Evolutionary conservation across 257 asterid genomes (phyloP).

Genomic region (Thymus quinquecostatus): DNA sequence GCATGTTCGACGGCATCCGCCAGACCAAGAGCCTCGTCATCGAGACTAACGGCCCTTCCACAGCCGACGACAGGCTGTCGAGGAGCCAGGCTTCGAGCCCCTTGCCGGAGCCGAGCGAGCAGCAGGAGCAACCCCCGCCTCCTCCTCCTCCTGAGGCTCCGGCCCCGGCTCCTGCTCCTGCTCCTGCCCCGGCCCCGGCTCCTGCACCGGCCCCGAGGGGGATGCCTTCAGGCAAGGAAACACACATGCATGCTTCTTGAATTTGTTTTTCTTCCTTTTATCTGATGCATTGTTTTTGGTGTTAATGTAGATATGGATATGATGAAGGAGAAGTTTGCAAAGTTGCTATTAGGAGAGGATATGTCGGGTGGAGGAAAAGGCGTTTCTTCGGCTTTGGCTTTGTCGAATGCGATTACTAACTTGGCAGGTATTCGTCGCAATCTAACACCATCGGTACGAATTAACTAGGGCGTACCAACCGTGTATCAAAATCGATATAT

Average conservation of each 20-base stretch:
- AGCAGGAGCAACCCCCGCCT: conserved; percentile 2
- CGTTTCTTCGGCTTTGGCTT: conserved; percentile 87
- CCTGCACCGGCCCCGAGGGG: conserved; percentile 14
- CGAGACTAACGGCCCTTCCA: conserved; percentile 19
- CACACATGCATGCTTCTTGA: neutral
- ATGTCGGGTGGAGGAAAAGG: conserved; percentile 99
- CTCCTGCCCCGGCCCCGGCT: neutral
- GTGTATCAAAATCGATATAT: neutral
- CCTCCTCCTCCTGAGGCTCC: too few relatives aligned
- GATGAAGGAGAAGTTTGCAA: conserved; percentile 92
- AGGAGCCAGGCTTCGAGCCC: conserved; percentile 44
- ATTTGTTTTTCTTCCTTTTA: neutral
- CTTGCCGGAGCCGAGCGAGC: neutral
- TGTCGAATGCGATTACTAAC: conserved; percentile 93
- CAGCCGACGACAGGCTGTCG: conserved; percentile 37
- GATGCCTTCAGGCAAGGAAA: conserved; percentile 40
- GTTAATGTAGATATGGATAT: conserved; percentile 53
- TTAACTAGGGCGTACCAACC: neutral
- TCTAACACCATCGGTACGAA: too few relatives aligned
- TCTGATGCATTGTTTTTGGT: neutral
- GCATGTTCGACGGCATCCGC: conserved; percentile 33
- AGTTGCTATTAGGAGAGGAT: conserved; percentile 94
- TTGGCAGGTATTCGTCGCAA: conserved; percentile 60
- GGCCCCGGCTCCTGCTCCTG: neutral
- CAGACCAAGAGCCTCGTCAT: conserved; percentile 37